Base-by-base conservation (phyloP, 257 asterid genomes). In the Penstemon eatonii region DNA sequence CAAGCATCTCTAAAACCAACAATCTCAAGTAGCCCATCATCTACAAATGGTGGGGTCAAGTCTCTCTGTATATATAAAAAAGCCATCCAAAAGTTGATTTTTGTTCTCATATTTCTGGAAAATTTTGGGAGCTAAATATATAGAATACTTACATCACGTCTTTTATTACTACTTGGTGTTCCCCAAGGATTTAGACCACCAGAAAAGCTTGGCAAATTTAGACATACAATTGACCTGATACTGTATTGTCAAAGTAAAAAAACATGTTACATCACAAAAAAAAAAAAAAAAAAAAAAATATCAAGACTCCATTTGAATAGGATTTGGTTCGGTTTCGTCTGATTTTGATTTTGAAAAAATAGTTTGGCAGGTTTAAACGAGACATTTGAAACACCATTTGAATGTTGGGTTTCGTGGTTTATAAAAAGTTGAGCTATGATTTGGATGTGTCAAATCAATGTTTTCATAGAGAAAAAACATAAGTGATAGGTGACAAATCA, bases 121-220 rank as follows among this genome's bases (percentile, higher is more conserved):
- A 25, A 25, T 1, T 1, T 25, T 25, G 33, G 33, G 33, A 9
- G 13, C n/a, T 49, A 13, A 60, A 6, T 9, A 8, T 44, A 9
- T 7, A 25, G 66, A 44, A 42, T 18, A 62, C 11, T 9, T 41
- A 42, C 49, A 40, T 19, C 36, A 47, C 43, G 13, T 4, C 53
- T 4, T 10, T 85, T 93, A 75, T 64, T 76, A 64, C 60, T 78
- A 66, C 81, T 80, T 12, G 97, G 99, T 58, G 79, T 90, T 69
- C 97, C 99, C 99, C 99, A 90, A 43, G 99, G 99, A 75, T 90
- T 87, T 25, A 93, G 92, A 47, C 99, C 97, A 64, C 99, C 99
- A 1, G 99, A 93, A 83, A 90, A 93, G 78, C 97, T 93, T 13
- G 99, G 99, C 86, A 89, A 80, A 79, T 93, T 93, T 41, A 93